Base-by-base conservation (phyloP, 2,329 filamentous ascomycete genomes). In the Emergomyces pasteurianus region DNA sequence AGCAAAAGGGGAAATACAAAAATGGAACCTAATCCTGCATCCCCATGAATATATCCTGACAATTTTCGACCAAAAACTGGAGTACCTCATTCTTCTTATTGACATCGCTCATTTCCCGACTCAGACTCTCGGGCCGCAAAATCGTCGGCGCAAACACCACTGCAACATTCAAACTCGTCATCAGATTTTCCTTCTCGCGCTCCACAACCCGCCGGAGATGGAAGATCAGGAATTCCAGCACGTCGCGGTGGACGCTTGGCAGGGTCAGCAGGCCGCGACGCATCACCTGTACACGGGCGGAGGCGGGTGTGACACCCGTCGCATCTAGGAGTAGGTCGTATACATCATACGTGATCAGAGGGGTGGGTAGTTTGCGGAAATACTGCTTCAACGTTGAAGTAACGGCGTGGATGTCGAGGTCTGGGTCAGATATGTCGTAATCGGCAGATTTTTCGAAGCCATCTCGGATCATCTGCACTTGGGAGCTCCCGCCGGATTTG, bases 111-210 rank as follows among this genome's bases (percentile, higher is more conserved):
- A 99, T 95, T 74, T 99, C 94, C 63, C 91, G 86, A 73, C 95
- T 90, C 63, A 97, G 83, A 69, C 87, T 92, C 71, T 86, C 82
- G 61, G 95, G 91, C 67, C 92, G 85, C 90, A 99, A 95, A 67
- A 99, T 95, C 0, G 94, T 99, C 8, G 94, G 94, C 9, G 94
- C 94, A 72, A 99, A 99, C 43, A 99, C 94, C 49, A 99, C 94
- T 3, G 94, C 91, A 63, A 97, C 78, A 71, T 99, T 99, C 76
- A 95, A 89, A 61, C 92, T 89, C 28, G 90, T 96, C 94, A 99
- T 99, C 73, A 96, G 75, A 71, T 97, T 97, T 72, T 95, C 88
- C 46, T 82, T 83, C 71, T 95, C 88, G 65, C 89, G 85, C 67
- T 86, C 81, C 61, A 95, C 89, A 46, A 99, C 92, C 63, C 91